Base-by-base conservation (phyloP, 208 protist genomes). In the Lotmaria passim region DNA sequence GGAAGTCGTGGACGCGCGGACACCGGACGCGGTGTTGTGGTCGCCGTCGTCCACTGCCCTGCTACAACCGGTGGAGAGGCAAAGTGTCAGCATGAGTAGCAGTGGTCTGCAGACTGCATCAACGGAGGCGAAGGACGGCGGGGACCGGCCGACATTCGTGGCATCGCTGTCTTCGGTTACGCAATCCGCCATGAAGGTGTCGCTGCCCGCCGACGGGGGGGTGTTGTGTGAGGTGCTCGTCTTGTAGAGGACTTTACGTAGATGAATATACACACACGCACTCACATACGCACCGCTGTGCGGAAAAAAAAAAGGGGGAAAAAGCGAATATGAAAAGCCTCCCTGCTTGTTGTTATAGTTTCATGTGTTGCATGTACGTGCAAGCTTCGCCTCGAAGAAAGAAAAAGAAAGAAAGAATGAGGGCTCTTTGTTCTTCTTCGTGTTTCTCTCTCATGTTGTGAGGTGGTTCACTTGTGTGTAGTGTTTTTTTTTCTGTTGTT, bases 191-290 rank as follows among this genome's bases (percentile, higher is more conserved):
- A 48, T 82, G 57, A 55, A 64, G 38, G 51, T 52, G 24, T 19
- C 55, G 23, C 19, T 64, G 23, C 44, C 61, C 15, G 36, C 28
- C 1, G 55, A 56, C n/a, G 61, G 51, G 7, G 55, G 52, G 19
- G 50, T 33, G 10, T 56, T 90, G 33, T 90, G 81, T 57, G 69
- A 86, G 41, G 28, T 82, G 31, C 68, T 90, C 41, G 81, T 90
- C 6, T 59, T 75, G 57, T 90, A 55, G 73, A 4, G 24, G 6
- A 2, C 17, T 17, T 39, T 39, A 39, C 12, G 12, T 39, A 39
- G 6, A 39, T 39, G 12, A 14, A 39, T 39, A 39, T 39, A 39
- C 12, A 39, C 12, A 39, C 12, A 39, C 6, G 36, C 36, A 39
- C 8, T 12, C 6, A 39, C n/a, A n/a, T n/a, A n/a, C n/a, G n/a